Percentiles rank a stretch among this genome's conserved stretches.
phyloP scores from a whole-genome alignment of 495 filamentous ascomycete species.

The Neurospora sp. region DNA sequence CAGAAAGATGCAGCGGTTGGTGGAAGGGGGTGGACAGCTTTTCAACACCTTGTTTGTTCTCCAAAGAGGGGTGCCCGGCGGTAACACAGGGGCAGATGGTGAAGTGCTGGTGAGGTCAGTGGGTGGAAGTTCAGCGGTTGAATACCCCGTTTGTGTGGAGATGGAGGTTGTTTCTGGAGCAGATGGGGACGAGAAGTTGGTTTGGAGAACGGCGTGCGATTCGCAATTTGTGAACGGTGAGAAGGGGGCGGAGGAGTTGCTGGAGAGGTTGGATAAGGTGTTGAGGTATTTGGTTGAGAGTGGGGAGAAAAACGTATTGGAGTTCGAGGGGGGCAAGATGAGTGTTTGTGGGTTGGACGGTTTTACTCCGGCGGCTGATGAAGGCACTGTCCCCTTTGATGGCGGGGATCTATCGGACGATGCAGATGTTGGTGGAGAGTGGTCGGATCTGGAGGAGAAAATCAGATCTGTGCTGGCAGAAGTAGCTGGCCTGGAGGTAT shows the following conservation, averaged over 20 bases:
- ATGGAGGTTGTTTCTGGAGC: slow-evolving; percentile 42
- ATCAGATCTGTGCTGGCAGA: slow-evolving; percentile 55
- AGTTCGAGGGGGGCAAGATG: neutral
- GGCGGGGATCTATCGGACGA: neutral
- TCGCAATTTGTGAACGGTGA: slow-evolving; percentile 33
- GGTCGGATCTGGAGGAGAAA: slow-evolving; percentile 34
- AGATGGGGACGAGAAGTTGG: slow-evolving; percentile 31
- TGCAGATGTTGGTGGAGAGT: slow-evolving; percentile 10
- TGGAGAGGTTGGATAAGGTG: neutral
- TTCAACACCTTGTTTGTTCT: slow-evolving; percentile 68
- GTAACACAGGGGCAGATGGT: neutral
- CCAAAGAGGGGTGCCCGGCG: slow-evolving; percentile 28
- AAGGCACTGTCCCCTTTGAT: neutral
- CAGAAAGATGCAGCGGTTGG: slow-evolving; percentile 46
- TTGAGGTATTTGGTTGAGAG: neutral
- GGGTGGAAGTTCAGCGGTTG: slow-evolving; percentile 50
- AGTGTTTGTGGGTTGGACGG: neutral
- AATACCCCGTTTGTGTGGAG: slow-evolving; percentile 74
- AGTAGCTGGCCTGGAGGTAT: slow-evolving; percentile 49
- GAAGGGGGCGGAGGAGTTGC: neutral
- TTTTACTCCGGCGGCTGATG: neutral
- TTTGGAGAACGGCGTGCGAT: slow-evolving; percentile 65
- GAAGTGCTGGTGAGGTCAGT: slow-evolving; percentile 40
- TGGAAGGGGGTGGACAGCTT: slow-evolving; percentile 21
- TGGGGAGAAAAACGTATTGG: neutral